A percentile compares a stretch with the other conserved stretches of the same genome.
These are phyloP conservation scores for Meyerozyma smithsonii DNA, from an alignment of 1,139 yeast genomes.

Conservation along the genomic window DNA sequence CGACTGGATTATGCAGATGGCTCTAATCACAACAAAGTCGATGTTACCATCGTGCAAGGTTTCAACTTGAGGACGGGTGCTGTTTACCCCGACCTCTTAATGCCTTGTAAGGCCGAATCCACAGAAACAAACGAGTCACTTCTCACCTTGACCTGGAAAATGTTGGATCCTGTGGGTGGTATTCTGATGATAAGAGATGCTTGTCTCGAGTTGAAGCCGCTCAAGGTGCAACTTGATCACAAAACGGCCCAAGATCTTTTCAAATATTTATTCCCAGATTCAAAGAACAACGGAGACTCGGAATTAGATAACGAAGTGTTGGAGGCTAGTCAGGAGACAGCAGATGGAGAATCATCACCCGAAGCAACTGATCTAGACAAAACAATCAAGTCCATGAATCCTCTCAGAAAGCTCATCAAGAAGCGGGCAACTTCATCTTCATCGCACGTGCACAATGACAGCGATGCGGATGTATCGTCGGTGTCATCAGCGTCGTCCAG, in stretches of 20 bases:
- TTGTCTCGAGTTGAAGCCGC: slow-evolving; percentile 56
- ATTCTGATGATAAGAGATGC: slow-evolving; percentile 53
- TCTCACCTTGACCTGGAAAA: slow-evolving; percentile 61
- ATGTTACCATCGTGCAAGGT: slow-evolving; percentile 63
- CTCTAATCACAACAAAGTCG: slow-evolving; percentile 56
- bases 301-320: slow-evolving; percentile 7
- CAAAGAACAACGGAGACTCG: slow-evolving; percentile 12
- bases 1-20: slow-evolving; percentile 52
- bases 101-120: slow-evolving; percentile 39
- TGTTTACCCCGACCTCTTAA: slow-evolving; percentile 65
- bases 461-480: not conserved
- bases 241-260: slow-evolving; percentile 58
- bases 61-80: slow-evolving; percentile 61
- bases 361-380: slow-evolving; percentile 3
- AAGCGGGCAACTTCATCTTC: not conserved
- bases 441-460: not conserved
- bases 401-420: slow-evolving; percentile 11
- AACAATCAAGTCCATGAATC: slow-evolving; percentile 10
- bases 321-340: slow-evolving; percentile 5
- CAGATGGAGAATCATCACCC: not conserved
- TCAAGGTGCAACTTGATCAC: slow-evolving; percentile 70
- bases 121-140: slow-evolving; percentile 25
- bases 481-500: slow-evolving; percentile 3
- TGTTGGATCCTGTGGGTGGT: slow-evolving; percentile 82
- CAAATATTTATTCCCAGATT: slow-evolving; percentile 61